Conservation (phyloP, 2,329 filamentous ascomycete genomes). For the Epichloe amarillans region DNA sequence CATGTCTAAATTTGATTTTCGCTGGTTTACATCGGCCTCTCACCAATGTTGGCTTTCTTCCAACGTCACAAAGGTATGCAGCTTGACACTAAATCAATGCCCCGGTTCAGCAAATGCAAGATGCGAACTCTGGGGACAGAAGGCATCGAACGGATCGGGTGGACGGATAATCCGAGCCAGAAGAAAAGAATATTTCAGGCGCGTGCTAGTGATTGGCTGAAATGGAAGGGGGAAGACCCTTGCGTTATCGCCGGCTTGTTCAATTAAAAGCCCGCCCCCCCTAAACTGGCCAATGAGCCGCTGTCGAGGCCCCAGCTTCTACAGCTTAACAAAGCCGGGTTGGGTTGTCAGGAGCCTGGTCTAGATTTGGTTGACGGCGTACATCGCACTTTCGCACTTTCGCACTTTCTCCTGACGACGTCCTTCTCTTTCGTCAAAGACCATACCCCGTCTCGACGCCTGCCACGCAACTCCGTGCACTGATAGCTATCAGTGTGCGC, state of each 20-base stretch:
- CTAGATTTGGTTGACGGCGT: no score
- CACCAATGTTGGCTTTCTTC: no score
- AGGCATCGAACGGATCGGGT: not conserved
- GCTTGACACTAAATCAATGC: no score
- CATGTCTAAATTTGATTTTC: not conserved
- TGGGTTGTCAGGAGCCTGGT: not conserved
- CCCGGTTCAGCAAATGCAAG: no score
- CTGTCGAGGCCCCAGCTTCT: not conserved
- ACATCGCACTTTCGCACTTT: not conserved
- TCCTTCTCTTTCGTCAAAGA: not conserved
- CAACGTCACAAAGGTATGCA: no score
- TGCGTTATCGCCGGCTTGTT: not conserved
- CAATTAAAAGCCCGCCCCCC: not conserved
- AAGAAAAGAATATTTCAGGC: not conserved
- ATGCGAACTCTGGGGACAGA: not conserved
- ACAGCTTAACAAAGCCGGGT: not conserved
- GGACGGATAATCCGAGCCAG: not conserved
- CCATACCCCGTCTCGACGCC: not conserved
- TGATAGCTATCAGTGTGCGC: not conserved
- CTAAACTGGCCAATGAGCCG: not conserved
- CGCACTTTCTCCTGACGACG: not conserved
- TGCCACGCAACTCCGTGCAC: conserved; percentile 1
- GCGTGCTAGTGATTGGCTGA: not conserved
- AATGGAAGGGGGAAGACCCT: not conserved
- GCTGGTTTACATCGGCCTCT: no score